These are phyloP conservation scores for Ogataea allantospora DNA, from an alignment of 805 yeast genomes.

Conservation along the genomic window DNA sequence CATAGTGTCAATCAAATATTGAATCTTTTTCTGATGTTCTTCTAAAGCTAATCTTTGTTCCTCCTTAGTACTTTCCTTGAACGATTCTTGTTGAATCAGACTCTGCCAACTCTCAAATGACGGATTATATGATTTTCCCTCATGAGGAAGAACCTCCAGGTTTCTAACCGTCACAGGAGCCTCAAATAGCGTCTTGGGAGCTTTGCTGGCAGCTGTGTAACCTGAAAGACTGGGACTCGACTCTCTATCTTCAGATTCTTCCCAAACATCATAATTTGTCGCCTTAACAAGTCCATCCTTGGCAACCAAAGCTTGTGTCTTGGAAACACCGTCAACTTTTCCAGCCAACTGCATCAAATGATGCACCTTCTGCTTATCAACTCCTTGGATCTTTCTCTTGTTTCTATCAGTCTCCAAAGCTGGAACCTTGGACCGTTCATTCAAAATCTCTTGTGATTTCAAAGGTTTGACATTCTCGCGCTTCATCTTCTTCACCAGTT, in stretches of 20 bases:
- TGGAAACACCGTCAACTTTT: conserved; percentile 53
- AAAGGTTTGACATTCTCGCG: conserved; percentile 37
- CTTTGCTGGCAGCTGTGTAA: conserved; percentile 49
- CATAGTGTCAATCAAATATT: conserved; percentile 59
- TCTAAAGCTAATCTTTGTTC: conserved; percentile 58
- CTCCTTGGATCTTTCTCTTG: conserved; percentile 53
- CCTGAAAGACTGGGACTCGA: conserved; percentile 40
- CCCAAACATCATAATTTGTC: conserved; percentile 72
- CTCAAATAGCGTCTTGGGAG: conserved; percentile 53
- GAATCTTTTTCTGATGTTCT: conserved; percentile 63
- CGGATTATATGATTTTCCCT: conserved; percentile 93
- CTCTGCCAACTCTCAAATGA: conserved; percentile 77
- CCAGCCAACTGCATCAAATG: conserved; percentile 78
- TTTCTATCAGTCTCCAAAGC: conserved; percentile 46
- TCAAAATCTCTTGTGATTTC: conserved; percentile 59
- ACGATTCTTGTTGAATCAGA: conserved; percentile 65
- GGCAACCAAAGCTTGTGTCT: conserved; percentile 51
- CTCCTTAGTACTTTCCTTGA: conserved; percentile 64
- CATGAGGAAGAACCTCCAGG: conserved; percentile 60
- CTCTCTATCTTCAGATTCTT: conserved; percentile 32
- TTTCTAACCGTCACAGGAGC: conserved; percentile 55
- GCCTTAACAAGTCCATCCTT: conserved; percentile 59
- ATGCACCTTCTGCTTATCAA: conserved; percentile 59
- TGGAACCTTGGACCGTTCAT: conserved; percentile 74
- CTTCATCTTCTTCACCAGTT: conserved; percentile 37